Evolutionary conservation across 2,329 filamentous ascomycete genomes (phyloP), one percentile per base, ranked within the genome.

Genomic region (Penicillium decumbens): DNA sequence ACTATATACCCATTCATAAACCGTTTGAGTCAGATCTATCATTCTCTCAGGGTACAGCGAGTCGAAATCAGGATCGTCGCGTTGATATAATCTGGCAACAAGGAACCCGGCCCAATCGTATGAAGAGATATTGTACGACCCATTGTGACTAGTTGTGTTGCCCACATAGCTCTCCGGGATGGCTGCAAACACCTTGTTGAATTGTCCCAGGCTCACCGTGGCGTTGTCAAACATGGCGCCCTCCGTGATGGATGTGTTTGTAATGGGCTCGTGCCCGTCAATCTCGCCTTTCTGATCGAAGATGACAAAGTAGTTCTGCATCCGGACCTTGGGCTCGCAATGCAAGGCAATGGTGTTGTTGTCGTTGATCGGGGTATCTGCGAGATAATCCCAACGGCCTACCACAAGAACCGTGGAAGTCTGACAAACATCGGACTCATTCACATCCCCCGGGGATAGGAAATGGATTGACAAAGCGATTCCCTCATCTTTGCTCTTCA

Each of bases 81-180:
- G 63, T 28, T 64, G 57, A 33, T 68, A 68, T 3, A 68, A 49
- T 12, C 64, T 63, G 6, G 65, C 62, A 29, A 67, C 65, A 13
- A 68, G 56, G 35, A 68, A 68, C 0, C 66, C 66, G 1, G 66
- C 65, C 66, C 66, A 68, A 38, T 68, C 66, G 24, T 68, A 68
- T 0, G 65, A 66, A 1, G 65, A 60, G 8, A 65, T 55, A 33
- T 59, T 61, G 39, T 64, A 64, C 1, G 55, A 57, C 7, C 61
- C 58, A n/a, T 63, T 61, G 12, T 47, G 42, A 15, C 54, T 38
- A 3, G 58, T 54, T 2, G 59, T 57, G 30, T 65, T 63, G 15
- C 63, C 64, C 2, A 61, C 57, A 29, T 61, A 68, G 37, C 56
- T 66, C 43, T 65, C 65, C 1, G 66, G 65, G 10, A 68, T 68